Evolutionary conservation across 495 filamentous ascomycete species (phyloP), one percentile per base, ranked within the genome.

Genomic region (Aspergillus campestris): DNA sequence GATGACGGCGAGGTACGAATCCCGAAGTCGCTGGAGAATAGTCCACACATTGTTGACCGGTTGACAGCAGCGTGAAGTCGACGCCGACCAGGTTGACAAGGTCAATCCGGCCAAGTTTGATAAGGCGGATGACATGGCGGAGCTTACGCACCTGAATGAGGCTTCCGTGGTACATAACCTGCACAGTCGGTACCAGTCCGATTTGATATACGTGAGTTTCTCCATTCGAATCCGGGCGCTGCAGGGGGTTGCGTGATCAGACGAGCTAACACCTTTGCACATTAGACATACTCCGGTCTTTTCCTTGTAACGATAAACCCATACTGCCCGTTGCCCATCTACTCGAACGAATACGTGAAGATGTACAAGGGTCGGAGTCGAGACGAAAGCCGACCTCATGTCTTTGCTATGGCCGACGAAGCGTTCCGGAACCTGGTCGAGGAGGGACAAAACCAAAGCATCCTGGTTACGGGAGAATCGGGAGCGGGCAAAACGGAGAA

Each of bases 91-190:
- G 46, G 89, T 95, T 39, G 94, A 99, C 73, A 96, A 95, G 65
- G 94, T 97, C 68, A 99, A 99, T 65, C 94, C 94, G 18, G 94
- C 88, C 44, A 99, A 99, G 59, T 99, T 99, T 60, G 94, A 99
- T 73, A 96, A 92, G 64, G 91, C 92, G 6, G 86, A 95, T 68
- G 94, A 99, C 60, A 99, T 99, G 94, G 92, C 94, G 2, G 92
- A 97, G 65, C 72, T 99, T 54, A 99, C 94, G 10, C 92, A 97
- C 58, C 67, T 99, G 35, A 99, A 99, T 60, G 94, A 99, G 66
- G 84, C 90, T 8, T 97, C 92, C 0, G 94, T 99, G 47, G 90
- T 99, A 30, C 89, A 99, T 66, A 99, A 99, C 55, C 75, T 99
- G 30, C 84, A 94, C 40, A 85, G 84, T 69, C 73, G 94, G 60